Base-by-base conservation (phyloP, 2,329 filamentous ascomycete genomes). In the Graphilbum fragrans region DNA sequence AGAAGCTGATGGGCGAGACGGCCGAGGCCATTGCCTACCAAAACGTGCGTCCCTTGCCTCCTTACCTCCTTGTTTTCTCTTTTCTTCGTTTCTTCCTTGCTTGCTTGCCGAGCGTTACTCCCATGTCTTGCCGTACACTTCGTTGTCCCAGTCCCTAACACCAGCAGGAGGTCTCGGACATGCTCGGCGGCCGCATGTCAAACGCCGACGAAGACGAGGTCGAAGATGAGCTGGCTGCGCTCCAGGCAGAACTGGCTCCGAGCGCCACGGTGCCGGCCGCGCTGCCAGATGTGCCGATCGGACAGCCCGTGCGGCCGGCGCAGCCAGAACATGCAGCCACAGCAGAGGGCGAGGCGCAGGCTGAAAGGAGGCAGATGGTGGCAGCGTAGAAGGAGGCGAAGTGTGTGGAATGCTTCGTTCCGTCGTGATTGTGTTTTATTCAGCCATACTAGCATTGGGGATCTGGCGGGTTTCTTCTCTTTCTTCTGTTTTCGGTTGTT, bases 191-290 rank as follows among this genome's bases (percentile, higher is more conserved):
- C 12, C 78, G 81, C 52, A 88, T 98, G 66, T 86, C 87, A 14
- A 92, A 87, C 55, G 83, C 93, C 54, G 92, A 98, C 61, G 92
- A 98, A 60, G 90, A 96, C 55, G 92, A 95, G 55, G 92, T 98
- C 27, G 92, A 98, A 58, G 88, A 95, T 55, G 92, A 98, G 64
- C 68, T 98, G 40, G 86, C 84, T 42, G 81, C 80, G 1, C 69
- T 98, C 5, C 10, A 33, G 8, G 37, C 29, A 18, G 42, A 37
- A 8, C 23, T 63, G 19, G 57, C 58, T 5, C 46, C 46, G 25
- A 20, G 37, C 14, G 36, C 23, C 8, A 41, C 46, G 14, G 32
- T 33, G 29, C 43, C 21, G 31, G 40, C 42, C 4, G 32, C 38
- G 21, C 58, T 79, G 53, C 82, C 79, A 65, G 72, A 80, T 58